Conservation (phyloP, 768 basidiomycete genomes). For the Mycena chlorophos region DNA sequence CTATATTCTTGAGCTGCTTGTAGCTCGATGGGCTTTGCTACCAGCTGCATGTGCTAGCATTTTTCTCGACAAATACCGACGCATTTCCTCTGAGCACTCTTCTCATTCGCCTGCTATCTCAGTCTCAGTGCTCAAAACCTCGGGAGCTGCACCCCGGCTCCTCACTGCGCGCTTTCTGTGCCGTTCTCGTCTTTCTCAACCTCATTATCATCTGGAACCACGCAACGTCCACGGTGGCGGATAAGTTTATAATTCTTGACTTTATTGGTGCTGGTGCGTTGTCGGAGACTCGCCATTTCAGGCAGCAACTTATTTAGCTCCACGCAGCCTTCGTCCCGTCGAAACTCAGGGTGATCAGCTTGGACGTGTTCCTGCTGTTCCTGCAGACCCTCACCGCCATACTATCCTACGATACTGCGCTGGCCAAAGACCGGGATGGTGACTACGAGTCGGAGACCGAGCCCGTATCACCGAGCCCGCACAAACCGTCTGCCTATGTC, state of each 20-base stretch:
- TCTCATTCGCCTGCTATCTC: slow-evolving; percentile 54
- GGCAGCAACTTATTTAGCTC: neutral
- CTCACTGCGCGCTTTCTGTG: slow-evolving; percentile 70
- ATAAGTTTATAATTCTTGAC: slow-evolving; percentile 68
- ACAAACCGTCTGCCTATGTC: slow-evolving; percentile 46
- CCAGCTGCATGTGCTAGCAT: slow-evolving; percentile 74
- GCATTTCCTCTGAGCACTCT: slow-evolving; percentile 31
- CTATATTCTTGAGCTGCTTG: slow-evolving; percentile 15
- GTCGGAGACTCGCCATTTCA: neutral
- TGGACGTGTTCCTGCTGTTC: slow-evolving; percentile 67
- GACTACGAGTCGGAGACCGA: slow-evolving; percentile 31
- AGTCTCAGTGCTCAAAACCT: slow-evolving; percentile 67
- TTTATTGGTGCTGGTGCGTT: slow-evolving; percentile 75
- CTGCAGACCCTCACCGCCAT: slow-evolving; percentile 67
- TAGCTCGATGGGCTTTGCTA: slow-evolving; percentile 73
- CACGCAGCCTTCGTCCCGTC: slow-evolving; percentile 59
- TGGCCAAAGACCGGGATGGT: slow-evolving; percentile 42
- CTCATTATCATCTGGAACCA: slow-evolving; percentile 63
- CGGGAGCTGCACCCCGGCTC: slow-evolving; percentile 63
- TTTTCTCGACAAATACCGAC: slow-evolving; percentile 67
- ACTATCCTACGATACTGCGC: slow-evolving; percentile 65
- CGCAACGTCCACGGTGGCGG: slow-evolving; percentile 47
- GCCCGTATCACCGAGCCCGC: slow-evolving; percentile 19
- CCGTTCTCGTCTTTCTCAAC: slow-evolving; percentile 59
- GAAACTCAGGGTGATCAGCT: slow-evolving; percentile 59